Conservation (phyloP, 345 rosid genomes). For the Arabis alpina region DNA sequence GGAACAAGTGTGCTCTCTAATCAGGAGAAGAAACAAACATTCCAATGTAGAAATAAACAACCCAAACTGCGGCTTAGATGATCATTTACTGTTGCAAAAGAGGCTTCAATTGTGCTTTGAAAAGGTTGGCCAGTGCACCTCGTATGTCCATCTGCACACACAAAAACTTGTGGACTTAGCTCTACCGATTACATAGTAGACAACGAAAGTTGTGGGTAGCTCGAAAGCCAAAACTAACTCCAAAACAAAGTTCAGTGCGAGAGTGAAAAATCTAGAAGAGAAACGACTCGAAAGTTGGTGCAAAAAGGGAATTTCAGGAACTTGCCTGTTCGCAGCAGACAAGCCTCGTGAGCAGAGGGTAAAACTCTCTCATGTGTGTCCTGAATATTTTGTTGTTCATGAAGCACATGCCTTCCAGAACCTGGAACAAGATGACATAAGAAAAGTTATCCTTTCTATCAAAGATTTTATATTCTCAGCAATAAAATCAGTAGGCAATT, state of each 20-base stretch:
- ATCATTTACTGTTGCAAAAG: slow-evolving; percentile 57
- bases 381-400: slow-evolving; percentile 84
- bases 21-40: slow-evolving; percentile 7
- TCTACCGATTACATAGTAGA: background rate
- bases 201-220: background rate
- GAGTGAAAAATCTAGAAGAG: background rate
- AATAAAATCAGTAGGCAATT: background rate
- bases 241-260: no score
- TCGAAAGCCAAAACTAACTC: no score
- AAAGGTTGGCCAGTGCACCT: slow-evolving; percentile 87
- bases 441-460: background rate
- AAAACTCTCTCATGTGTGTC: slow-evolving; percentile 86
- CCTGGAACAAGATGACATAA: slow-evolving; percentile 54
- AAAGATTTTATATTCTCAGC: background rate
- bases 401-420: slow-evolving; percentile 91
- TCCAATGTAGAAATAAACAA: slow-evolving; percentile 9
- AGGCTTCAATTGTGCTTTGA: slow-evolving; percentile 79
- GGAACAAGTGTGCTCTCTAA: slow-evolving; percentile 25
- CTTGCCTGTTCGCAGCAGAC: slow-evolving; percentile 95
- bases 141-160: slow-evolving; percentile 85
- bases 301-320: background rate
- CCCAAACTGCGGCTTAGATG: slow-evolving; percentile 11
- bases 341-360: slow-evolving; percentile 87
- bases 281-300: background rate
- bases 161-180: background rate